Evolutionary conservation across 2,329 filamentous ascomycete species (phyloP).

Genomic region (Penicillium brasilianum): DNA sequence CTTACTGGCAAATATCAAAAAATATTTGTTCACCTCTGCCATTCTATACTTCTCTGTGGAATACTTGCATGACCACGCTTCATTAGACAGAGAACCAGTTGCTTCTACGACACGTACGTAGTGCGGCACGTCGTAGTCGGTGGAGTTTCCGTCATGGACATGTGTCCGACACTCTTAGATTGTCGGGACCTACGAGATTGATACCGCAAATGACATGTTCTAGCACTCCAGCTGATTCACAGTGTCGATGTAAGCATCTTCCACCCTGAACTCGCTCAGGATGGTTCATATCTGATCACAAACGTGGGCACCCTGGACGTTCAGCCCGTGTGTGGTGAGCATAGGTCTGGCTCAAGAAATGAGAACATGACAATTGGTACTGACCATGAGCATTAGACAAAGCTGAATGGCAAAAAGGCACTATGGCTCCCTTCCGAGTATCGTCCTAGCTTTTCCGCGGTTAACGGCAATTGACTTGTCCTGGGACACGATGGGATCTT

Average conservation of each 20-base stretch:
- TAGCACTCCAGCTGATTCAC: no score
- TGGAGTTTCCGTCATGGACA: no score
- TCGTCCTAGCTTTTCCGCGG: constrained; percentile 15
- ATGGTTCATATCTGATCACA: constrained; percentile 3
- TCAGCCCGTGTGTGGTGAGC: background rate
- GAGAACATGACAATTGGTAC: constrained; percentile 3
- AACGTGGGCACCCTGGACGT: background rate
- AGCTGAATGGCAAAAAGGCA: constrained; percentile 14
- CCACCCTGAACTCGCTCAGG: background rate
- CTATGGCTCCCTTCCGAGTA: constrained; percentile 24
- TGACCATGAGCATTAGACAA: constrained; percentile 16
- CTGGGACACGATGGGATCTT: constrained; percentile 10
- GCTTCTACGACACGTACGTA: no score
- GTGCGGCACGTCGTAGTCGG: no score
- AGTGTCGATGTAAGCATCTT: no score
- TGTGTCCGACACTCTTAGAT: no score
- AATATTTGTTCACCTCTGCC: background rate
- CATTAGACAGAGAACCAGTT: no score
- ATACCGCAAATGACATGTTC: no score
- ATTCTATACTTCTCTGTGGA: no score
- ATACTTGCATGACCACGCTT: no score
- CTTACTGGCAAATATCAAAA: background rate
- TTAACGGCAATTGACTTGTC: constrained; percentile 11
- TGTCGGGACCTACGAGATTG: no score
- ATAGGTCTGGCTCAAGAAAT: background rate